These are phyloP conservation scores for Solanum chmielewskii DNA, from an alignment of 257 asterid genomes.

Conservation along the genomic window DNA sequence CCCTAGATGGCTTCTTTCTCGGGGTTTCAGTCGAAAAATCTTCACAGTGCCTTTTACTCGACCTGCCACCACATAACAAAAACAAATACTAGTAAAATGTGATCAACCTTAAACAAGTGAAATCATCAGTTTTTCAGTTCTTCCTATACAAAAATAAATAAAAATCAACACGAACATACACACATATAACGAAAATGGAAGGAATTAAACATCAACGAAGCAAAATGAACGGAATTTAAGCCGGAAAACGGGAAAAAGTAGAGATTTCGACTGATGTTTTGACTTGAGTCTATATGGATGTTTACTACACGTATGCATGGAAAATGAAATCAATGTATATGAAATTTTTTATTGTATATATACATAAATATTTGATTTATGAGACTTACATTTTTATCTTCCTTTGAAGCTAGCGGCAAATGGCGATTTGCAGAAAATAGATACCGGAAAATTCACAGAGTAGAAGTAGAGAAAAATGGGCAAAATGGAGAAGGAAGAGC, in stretches of 20 bases:
- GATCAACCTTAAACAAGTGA: neutral
- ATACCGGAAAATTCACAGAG: neutral
- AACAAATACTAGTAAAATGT: neutral
- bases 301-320: neutral
- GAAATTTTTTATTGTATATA: neutral
- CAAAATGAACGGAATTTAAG: neutral
- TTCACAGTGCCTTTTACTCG: conserved; percentile 29
- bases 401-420: neutral
- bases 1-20: conserved; percentile 9
- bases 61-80: neutral
- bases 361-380: neutral
- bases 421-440: neutral
- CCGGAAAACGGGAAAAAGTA: neutral
- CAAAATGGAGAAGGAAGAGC: neutral
- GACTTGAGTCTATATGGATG: neutral
- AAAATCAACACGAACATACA: neutral
- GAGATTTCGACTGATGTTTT: neutral
- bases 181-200: neutral
- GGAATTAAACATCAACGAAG: neutral
- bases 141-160: neutral
- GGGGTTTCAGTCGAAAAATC: conserved; percentile 7
- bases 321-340: neutral
- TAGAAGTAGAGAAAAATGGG: neutral
- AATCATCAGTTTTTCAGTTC: neutral
- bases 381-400: neutral